Base-by-base conservation (phyloP, 352 stramenopile genomes). In the Pythium rhizo-oryzae region DNA sequence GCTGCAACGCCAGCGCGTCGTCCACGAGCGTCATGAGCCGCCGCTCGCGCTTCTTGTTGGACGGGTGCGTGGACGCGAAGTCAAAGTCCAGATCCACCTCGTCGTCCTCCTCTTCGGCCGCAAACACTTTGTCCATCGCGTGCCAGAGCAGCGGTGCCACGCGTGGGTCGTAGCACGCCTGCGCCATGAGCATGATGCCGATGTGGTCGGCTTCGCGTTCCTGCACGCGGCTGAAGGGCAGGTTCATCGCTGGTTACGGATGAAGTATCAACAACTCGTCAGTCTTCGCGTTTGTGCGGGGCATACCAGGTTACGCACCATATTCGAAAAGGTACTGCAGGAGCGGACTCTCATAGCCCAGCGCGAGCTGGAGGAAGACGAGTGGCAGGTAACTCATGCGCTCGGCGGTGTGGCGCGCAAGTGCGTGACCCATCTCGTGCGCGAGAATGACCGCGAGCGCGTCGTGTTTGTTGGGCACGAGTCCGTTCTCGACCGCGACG, bases 131-230 rank as follows among this genome's bases (percentile, higher is more conserved):
- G 1, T 62, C 69, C 59, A 87, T 88, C 13, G 76, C 78, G 24
- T 72, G 69, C 76, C 79, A 86, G 56, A 85, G 69, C 16, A 73
- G 67, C 23, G 76, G 76, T 1, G 81, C 82, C 49, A 86, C 78
- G 13, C 71, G 74, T 21, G 82, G 82, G 49, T 91, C 82, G 70
- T 91, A 91, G 71, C 82, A 91, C 46, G 82, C 82, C 25, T 81
- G 85, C 5, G 82, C 79, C 67, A 91, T 84, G 49, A 91, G 71
- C 82, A 91, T 91, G 61, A 91, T 78, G 19, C 82, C 82, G 53
- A 91, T 89, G 71, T 91, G 82, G 63, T 91, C 82, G 46, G 82
- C 82, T 58, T 91, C 82, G 18, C 73, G 71, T 59, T 91, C 82
- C 44, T 87, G 82, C 47, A 75, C 76, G 16, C 82, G 80, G 41